Conservation (phyloP, 2,329 filamentous ascomycete genomes). For the Pseudogymnoascus sp. region DNA sequence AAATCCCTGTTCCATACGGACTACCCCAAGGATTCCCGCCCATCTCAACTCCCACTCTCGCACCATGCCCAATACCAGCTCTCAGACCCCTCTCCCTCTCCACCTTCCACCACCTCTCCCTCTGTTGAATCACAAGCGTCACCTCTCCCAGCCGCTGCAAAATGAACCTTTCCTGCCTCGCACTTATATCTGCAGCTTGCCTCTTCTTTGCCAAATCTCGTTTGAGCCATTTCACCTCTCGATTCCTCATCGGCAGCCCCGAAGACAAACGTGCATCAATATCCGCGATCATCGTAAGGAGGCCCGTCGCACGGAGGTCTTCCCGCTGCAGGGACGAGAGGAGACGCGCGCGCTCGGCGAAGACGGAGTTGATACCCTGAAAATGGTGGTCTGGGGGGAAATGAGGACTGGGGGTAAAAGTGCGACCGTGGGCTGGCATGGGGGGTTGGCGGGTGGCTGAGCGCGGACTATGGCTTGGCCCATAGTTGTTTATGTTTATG, state of each 20-base stretch:
- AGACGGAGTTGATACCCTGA: neutral
- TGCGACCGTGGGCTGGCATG: neutral
- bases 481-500: neutral
- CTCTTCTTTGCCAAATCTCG: neutral
- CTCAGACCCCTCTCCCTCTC: neutral
- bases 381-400: neutral
- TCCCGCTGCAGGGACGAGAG: neutral
- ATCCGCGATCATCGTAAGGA: neutral
- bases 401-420: neutral
- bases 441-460: neutral
- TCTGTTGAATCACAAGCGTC: neutral
- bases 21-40: neutral
- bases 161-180: neutral
- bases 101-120: neutral
- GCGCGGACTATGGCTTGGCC: neutral
- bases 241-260: neutral
- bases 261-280: neutral
- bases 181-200: neutral
- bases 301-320: neutral
- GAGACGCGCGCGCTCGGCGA: neutral
- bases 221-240: neutral
- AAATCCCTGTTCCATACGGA: neutral
- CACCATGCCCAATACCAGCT: neutral
- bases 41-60: neutral
- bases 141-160: neutral